Evolutionary conservation across 2,329 filamentous ascomycete species (phyloP), one percentile per base, ranked within the genome.

Genomic region (Mycocentrospora acerina): DNA sequence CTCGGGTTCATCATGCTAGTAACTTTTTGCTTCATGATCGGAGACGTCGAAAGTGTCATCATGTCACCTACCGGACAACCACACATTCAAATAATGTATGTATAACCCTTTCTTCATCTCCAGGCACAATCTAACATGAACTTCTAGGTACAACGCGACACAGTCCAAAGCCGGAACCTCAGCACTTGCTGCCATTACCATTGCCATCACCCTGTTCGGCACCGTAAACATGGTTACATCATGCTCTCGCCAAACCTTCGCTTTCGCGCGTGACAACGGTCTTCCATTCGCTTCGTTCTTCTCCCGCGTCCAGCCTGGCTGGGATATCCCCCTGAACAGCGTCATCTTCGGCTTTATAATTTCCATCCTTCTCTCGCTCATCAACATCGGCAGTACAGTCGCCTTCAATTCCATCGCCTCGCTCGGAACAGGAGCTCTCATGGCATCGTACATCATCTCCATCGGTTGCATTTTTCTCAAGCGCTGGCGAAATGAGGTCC

Each of bases 381-480:
- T 77, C 59, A 74, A 74, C 46, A 66, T 77, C 40, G 73, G 71
- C 22, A 73, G 68, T 2, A 48, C 58, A 10, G 42, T 51, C 3
- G 54, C 54, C 8, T 49, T 51, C 41, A 54, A 40, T 25, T 28
- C 40, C 11, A 37, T 57, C 22, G 35, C 43, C 3, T 53, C 51
- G 5, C 39, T 55, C 9, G 44, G 43, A 9, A 37, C 42, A 19
- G 45, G 32, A 4, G 48, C 47, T 7, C 37, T 52, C 24, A 26
- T 54, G 12, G 40, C 48, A 7, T 44, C 48, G 1, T 55, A 55
- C 35, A 45, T 56, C 7, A 48, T 76, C 8, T 72, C 72, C 3
- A 75, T 76, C 35, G 59, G 57, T 12, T 76, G 73, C 46, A 53
- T 76, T 3, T 42, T 69, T 10, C 51, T 71, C 10, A 71, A 70